A percentile compares a stretch with the other conserved stretches of the same genome.
Evolutionary conservation across 2,329 filamentous ascomycete genomes (phyloP).

Genomic region (Lasiodiplodia sp.): DNA sequence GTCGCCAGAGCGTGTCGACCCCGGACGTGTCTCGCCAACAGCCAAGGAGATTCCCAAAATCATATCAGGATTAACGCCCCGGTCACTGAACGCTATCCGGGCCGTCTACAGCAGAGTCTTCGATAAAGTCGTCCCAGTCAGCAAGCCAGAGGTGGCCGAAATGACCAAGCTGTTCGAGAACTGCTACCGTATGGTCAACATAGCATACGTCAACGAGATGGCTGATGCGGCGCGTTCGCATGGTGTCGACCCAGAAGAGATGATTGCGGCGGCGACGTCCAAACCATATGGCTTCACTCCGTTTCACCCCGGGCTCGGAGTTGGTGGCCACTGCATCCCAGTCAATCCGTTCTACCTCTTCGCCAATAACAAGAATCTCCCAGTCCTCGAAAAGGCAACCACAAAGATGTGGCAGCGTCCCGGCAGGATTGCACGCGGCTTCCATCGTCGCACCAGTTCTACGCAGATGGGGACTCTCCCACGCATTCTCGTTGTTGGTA

Average conservation of each 20-base stretch:
- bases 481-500: slow-evolving; percentile 61
- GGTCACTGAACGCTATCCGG: slow-evolving; percentile 55
- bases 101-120: slow-evolving; percentile 59
- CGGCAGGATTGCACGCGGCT: slow-evolving; percentile 37
- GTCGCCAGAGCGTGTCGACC: slow-evolving; percentile 54
- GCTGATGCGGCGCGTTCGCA: slow-evolving; percentile 59
- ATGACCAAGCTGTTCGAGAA: slow-evolving; percentile 68
- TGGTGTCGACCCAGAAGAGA: slow-evolving; percentile 60
- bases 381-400: slow-evolving; percentile 55
- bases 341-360: slow-evolving; percentile 64
- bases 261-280: slow-evolving; percentile 57
- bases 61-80: slow-evolving; percentile 59
- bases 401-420: slow-evolving; percentile 54
- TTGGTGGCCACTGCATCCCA: slow-evolving; percentile 65
- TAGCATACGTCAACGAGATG: slow-evolving; percentile 65
- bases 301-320: slow-evolving; percentile 57
- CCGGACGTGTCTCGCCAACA: slow-evolving; percentile 52
- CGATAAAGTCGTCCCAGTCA: slow-evolving; percentile 57
- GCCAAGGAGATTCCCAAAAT: slow-evolving; percentile 60
- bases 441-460: slow-evolving; percentile 15
- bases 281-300: slow-evolving; percentile 61
- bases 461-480: slow-evolving; percentile 12
- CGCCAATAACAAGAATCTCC: slow-evolving; percentile 51
- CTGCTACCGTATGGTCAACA: slow-evolving; percentile 63
- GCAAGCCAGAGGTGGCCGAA: slow-evolving; percentile 62